Conservation (phyloP, 2,329 filamentous ascomycete species). For the Colletotrichum cordylinicola region DNA sequence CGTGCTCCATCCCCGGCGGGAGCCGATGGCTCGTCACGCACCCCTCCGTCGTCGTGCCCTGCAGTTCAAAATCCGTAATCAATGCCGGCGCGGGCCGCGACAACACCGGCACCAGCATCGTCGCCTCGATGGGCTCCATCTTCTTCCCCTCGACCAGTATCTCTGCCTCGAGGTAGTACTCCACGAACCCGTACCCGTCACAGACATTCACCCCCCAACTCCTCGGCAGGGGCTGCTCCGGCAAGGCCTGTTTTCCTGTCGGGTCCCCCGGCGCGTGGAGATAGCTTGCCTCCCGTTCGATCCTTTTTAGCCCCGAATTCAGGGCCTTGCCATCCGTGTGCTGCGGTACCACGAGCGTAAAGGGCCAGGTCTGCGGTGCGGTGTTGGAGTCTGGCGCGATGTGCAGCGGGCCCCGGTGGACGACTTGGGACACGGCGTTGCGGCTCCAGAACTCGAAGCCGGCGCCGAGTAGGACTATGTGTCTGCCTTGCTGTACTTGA, state of each 20-base stretch:
- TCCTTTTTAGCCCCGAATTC: background rate
- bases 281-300: background rate
- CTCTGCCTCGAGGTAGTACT: background rate
- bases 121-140: background rate
- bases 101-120: background rate
- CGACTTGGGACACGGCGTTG: background rate
- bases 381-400: background rate
- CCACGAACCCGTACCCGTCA: background rate
- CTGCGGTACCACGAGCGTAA: background rate
- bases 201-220: background rate
- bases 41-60: background rate
- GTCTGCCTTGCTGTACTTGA: background rate
- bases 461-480: background rate
- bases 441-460: background rate
- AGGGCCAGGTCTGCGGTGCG: background rate
- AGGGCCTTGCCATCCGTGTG: background rate
- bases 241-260: background rate
- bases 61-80: background rate
- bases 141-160: background rate
- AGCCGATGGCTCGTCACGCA: background rate
- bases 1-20: background rate
- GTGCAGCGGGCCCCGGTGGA: background rate
- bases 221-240: background rate
- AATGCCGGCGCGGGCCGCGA: background rate
- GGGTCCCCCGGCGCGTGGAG: background rate